A percentile compares a stretch with the other conserved stretches of the same genome.
These are phyloP conservation scores for Sclerotinia trifoliorum DNA, from an alignment of 2,329 filamentous ascomycete genomes.

Conservation along the genomic window DNA sequence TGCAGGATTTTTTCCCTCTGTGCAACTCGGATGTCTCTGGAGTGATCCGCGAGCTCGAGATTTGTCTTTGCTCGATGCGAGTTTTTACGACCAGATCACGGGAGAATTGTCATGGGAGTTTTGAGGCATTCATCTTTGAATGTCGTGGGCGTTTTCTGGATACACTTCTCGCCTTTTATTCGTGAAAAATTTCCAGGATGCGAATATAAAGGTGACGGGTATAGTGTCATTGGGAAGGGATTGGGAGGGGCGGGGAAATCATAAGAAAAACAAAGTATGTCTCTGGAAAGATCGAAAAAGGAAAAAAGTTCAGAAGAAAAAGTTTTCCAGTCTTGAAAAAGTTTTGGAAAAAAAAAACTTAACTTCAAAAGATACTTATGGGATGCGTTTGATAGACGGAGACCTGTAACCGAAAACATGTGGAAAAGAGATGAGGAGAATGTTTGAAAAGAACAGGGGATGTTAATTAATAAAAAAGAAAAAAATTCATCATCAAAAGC, in stretches of 20 bases:
- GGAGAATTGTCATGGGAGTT: background rate
- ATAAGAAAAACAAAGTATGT: background rate
- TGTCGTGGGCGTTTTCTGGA: background rate
- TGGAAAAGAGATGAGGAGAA: background rate
- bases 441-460: constrained; percentile 1
- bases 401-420: background rate
- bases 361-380: background rate
- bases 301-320: background rate
- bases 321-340: too few relatives aligned
- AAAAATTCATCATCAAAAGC: too few relatives aligned
- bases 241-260: background rate
- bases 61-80: background rate
- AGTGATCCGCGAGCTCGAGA: background rate
- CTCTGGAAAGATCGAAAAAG: constrained; percentile 5
- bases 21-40: background rate
- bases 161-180: too few relatives aligned
- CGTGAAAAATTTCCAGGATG: too few relatives aligned
- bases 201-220: background rate
- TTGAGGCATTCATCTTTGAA: background rate
- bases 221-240: background rate
- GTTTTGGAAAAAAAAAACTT: background rate
- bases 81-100: background rate
- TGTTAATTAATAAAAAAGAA: background rate
- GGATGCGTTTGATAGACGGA: background rate
- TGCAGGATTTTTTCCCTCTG: too few relatives aligned